Base-by-base conservation (phyloP, 2,329 filamentous ascomycete genomes). In the Scleromitrula shiraiana region DNA sequence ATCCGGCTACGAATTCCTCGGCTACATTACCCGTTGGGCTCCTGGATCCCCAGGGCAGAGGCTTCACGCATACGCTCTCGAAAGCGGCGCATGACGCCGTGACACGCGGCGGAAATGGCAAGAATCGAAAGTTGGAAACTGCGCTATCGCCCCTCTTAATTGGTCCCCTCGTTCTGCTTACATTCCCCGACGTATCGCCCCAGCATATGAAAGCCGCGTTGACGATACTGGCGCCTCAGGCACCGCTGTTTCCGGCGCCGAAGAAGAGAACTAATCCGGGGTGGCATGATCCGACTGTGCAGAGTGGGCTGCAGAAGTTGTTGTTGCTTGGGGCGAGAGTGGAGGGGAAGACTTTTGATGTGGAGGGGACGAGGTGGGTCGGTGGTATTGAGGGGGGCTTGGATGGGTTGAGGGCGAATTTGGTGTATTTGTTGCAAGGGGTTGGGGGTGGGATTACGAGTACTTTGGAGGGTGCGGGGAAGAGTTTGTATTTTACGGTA, bases 401-500 rank as follows among this genome's bases (percentile, higher is more conserved):
- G 54, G 83, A 88, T 32, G 85, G 86, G 4, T 71, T 98, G 61
- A 77, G 88, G 56, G 83, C 81, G 41, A 86, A 95, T 70, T 74
- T 98, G 52, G 82, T 97, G 45, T 71, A 72, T 53, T 78, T 95
- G 69, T 74, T 98, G 65, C 85, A 93, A 68, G 80, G 81, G 53
- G 79, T 88, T 53, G 89, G 90, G 33, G 77, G 88, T 48, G 81
- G 83, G 50, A 68, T 98, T 47, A 86, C 89, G 20, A 81, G 70
- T 54, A 77, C 82, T n/a, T 70, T 98, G 59, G 88, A 95, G 65
- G 82, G 85, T 46, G 80, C 86, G 41, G 76, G 83, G 51, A 88
- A 83, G 74, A 90, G 78, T 63, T 64, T 98, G 58, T 97, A 91
- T 75, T 75, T 95, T 53, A 88, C 91, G 10, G 71, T 98, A 60